Conservation (phyloP, 2,329 filamentous ascomycete genomes). For the Torrubiellomyces zombiae region DNA sequence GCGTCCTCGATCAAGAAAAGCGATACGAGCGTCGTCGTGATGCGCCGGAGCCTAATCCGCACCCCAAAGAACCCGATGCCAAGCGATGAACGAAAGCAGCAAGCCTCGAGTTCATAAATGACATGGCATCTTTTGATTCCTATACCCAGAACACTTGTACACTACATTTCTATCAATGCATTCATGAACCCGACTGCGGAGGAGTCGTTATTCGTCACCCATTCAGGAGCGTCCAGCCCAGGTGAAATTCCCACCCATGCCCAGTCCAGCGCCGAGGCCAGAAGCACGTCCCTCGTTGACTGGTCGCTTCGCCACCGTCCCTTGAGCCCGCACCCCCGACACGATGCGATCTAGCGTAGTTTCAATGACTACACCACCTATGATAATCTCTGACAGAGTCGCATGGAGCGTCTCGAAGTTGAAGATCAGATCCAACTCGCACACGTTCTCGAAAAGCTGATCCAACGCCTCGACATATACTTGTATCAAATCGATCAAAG, state of each 20-base stretch:
- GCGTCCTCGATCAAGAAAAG: constrained; percentile 22
- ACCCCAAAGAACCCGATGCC: constrained; percentile 10
- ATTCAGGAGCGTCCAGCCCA: constrained; percentile 26
- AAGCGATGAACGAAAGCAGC: too few relatives aligned
- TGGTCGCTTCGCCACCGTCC: constrained; percentile 60
- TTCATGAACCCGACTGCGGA: too few relatives aligned
- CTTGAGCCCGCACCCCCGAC: constrained; percentile 62
- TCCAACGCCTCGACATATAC: constrained; percentile 95
- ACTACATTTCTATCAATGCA: constrained; percentile 2
- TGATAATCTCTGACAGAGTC: constrained; percentile 81
- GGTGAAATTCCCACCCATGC: constrained; percentile 42
- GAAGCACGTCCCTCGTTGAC: constrained; percentile 48
- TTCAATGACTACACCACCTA: constrained; percentile 87
- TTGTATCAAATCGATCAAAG: constrained; percentile 90
- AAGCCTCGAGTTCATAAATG: too few relatives aligned
- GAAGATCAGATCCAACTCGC: constrained; percentile 95
- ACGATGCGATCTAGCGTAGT: constrained; percentile 81
- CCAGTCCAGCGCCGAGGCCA: constrained; percentile 30
- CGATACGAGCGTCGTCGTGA: constrained; percentile 23
- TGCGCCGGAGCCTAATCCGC: constrained; percentile 15
- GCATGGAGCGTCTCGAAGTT: constrained; percentile 96
- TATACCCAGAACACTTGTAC: too few relatives aligned
- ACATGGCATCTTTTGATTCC: too few relatives aligned
- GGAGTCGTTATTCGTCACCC: too few relatives aligned
- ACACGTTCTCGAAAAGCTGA: constrained; percentile 93